Base-by-base conservation (phyloP, 768 basidiomycete genomes). In the Cystofilobasidium macerans region DNA sequence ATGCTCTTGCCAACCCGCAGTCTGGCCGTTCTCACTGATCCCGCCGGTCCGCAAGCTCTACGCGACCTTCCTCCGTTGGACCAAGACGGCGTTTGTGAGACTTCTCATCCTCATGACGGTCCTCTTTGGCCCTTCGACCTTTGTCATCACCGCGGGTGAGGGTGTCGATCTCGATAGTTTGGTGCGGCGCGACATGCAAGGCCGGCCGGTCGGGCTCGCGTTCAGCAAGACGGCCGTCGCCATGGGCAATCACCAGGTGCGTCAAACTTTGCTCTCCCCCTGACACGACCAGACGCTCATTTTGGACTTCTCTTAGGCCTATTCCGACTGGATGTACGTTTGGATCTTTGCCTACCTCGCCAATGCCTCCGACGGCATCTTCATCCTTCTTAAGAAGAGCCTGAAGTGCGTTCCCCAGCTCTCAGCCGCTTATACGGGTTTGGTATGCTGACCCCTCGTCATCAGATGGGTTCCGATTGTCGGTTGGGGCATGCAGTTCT, bases 231-330 rank as follows among this genome's bases (percentile, higher is more conserved):
- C 89, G 74, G 82, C 85, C 38, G 85, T 98, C 30, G 77, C 91
- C 69, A 88, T 92, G 71, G 84, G 89, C 18, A 99, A 99, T 74
- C 94, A 99, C 74, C 94, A 93, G 80, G 89, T 90, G 67, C 54
- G 79, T 64, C 24, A 22, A n/a, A n/a, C 11, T 13, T 42, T 63
- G 61, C 16, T 45, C 43, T 42, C 51, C 28, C 32, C n/a, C 47
- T 43, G 38, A 33, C 35, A 22, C 45, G 45, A 33, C 57, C 36
- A n/a, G n/a, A n/a, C n/a, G n/a, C n/a, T n/a, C n/a, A n/a, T n/a
- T 32, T 43, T 12, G 65, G 64, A 33, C 14, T 42, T 9, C 9
- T 72, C 20, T 7, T 60, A 78, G 71, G 71, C 73, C 2, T 78
- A 78, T 64, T 65, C 73, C 20, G 79, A 80, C 69, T 80, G 78